These are phyloP conservation scores for Hypseocharis bilobata DNA, from an alignment of 441 rosid species.

Conservation along the genomic window DNA sequence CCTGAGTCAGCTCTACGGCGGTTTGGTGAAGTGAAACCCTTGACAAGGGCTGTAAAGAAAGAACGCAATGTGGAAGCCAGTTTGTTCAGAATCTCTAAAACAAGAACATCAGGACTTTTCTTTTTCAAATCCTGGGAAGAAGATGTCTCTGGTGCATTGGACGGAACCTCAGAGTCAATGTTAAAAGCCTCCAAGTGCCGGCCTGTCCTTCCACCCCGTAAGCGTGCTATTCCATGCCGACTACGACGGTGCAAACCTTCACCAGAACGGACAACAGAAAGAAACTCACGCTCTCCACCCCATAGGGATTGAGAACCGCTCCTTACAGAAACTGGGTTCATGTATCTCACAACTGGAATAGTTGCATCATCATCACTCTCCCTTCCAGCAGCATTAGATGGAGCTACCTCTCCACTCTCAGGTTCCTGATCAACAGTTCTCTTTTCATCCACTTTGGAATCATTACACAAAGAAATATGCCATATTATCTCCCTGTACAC, in stretches of 20 bases:
- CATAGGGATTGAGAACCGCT: constrained; percentile 64
- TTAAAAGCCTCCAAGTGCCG: constrained; percentile 72
- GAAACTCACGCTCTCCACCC: constrained; percentile 72
- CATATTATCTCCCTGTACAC: constrained; percentile 64
- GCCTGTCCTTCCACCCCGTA: constrained; percentile 83
- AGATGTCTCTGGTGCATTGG: constrained; percentile 48
- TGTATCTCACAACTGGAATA: constrained; percentile 60
- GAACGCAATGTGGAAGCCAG: constrained; percentile 60
- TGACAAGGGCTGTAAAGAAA: constrained; percentile 81
- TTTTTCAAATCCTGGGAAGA: constrained; percentile 55
- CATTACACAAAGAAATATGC: constrained; percentile 73
- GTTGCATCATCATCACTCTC: constrained; percentile 76
- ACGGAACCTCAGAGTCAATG: constrained; percentile 56
- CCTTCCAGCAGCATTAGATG: constrained; percentile 63
- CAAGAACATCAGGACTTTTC: constrained; percentile 70
- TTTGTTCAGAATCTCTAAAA: constrained; percentile 62
- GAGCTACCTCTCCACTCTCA: constrained; percentile 48
- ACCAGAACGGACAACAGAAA: constrained; percentile 70
- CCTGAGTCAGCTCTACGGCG: constrained; percentile 90
- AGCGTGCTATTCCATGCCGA: constrained; percentile 74
- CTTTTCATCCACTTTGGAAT: constrained; percentile 66
- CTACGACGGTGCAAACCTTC: constrained; percentile 73
- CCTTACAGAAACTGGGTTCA: constrained; percentile 68
- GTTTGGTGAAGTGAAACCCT: constrained; percentile 79
- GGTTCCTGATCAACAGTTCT: constrained; percentile 42